Base-by-base conservation (phyloP, 2,329 filamentous ascomycete genomes). In the Aspergillus pseudoterreus region DNA sequence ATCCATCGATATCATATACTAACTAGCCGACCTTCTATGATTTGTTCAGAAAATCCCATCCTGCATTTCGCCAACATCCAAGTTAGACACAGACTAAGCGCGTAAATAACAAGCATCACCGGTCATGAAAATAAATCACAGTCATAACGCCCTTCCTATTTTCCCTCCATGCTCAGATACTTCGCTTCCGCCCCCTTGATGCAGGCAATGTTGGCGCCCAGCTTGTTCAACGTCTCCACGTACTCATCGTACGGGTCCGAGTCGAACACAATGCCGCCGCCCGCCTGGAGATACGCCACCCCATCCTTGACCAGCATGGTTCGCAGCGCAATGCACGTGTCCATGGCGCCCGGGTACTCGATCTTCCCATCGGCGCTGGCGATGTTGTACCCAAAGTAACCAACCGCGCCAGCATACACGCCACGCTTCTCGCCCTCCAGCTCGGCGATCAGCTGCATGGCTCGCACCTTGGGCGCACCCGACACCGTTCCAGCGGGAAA, bases 391-490 rank as follows among this genome's bases (percentile, higher is more conserved):
- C 92, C 92, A 71, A 96, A 99, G 75, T 96, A 99, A 2, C 94
- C 94, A 0, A 96, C 92, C 0, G 94, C 94, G 24, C 94, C 94
- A 8, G 94, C 94, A 67, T 99, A 99, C 36, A 97, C 84, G 38
- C 94, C 92, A 49, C 94, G 82, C 79, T 96, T 96, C 80, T 99
- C 94, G 58, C 82, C 78, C 75, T 99, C 94, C 43, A 97, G 76
- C 75, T 97, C 92, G 43, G 89, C 91, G 63, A 99, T 99, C 55
- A 99, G 78, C 74, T 96, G 89, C 94, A 99, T 99, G 2, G 94
- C 94, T 56, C 86, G 84, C 50, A 99, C 91, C 75, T 99, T 99
- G 52, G 94, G 94, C 4, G 94, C 92, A 4, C 94, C 94, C 15
- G 88, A 94, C 27, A 97, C 92, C 0, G 94, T 99, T 50, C 94